Conservation (phyloP, 148 eudicot species). For the Pouteria glomerata region DNA sequence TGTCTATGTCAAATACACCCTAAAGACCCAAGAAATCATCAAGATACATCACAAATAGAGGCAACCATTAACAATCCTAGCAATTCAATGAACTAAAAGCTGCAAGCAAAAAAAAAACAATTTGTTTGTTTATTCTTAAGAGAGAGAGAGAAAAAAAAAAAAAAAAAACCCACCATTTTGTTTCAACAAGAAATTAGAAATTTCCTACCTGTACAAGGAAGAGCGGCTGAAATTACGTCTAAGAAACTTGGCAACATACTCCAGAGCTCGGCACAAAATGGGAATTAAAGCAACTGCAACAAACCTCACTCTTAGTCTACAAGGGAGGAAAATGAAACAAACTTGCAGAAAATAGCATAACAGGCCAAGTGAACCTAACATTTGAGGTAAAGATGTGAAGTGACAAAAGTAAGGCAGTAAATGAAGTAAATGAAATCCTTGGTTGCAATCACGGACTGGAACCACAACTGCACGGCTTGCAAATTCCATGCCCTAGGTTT, state of each 20-base stretch:
- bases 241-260: constrained; percentile 86
- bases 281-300: constrained; percentile 88
- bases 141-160: neutral
- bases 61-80: neutral
- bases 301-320: constrained; percentile 8
- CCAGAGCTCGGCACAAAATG: constrained; percentile 73
- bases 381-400: constrained; percentile 76
- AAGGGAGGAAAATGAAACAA: constrained; percentile 7
- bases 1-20: too few relatives aligned
- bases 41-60: neutral
- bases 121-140: too few relatives aligned
- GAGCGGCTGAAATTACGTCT: constrained; percentile 86
- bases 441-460: constrained; percentile 74
- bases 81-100: neutral
- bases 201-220: constrained; percentile 63
- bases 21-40: neutral
- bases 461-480: constrained; percentile 88
- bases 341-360: neutral
- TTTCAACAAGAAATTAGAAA: neutral
- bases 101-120: neutral
- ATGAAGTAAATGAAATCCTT: constrained; percentile 85
- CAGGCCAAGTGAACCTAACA: constrained; percentile 42
- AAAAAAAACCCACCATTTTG: neutral
- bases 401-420: constrained; percentile 82
- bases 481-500: constrained; percentile 89